Evolutionary conservation across 2,329 filamentous ascomycete species (phyloP).

Genomic region (Aspergillus aculeatinus): DNA sequence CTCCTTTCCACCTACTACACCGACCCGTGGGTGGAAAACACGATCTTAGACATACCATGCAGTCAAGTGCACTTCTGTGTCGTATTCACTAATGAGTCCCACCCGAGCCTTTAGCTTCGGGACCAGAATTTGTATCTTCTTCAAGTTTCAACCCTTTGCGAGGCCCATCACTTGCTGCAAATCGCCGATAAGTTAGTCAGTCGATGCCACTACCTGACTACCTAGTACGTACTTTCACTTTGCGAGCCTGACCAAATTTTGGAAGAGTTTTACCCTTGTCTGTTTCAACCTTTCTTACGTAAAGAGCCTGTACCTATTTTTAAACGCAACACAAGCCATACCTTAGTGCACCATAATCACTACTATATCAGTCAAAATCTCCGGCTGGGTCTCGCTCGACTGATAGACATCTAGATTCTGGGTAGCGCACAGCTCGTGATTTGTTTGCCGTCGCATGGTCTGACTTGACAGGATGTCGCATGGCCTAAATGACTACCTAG

Average conservation of each 20-base stretch:
- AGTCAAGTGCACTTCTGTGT: too few relatives aligned
- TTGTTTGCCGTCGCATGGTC: too few relatives aligned
- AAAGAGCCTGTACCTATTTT: neutral
- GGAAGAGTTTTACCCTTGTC: neutral
- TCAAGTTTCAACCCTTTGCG: neutral
- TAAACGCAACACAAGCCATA: neutral
- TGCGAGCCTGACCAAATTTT: neutral
- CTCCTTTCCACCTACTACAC: too few relatives aligned
- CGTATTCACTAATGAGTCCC: neutral
- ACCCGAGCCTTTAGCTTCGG: neutral
- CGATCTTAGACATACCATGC: too few relatives aligned
- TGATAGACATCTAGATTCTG: neutral
- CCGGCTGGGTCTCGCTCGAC: neutral
- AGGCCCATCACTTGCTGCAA: neutral
- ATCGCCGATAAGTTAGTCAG: too few relatives aligned
- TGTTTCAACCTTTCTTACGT: constrained; percentile 1
- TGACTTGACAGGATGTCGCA: neutral
- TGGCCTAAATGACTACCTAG: neutral
- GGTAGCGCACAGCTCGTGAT: too few relatives aligned
- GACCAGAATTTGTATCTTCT: neutral
- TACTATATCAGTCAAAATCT: neutral
- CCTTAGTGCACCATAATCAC: neutral
- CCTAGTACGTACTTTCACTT: too few relatives aligned
- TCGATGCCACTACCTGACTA: too few relatives aligned
- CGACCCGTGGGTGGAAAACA: too few relatives aligned